Conservation (phyloP, 805 yeast genomes). For the Hanseniaspora nectarophila region DNA sequence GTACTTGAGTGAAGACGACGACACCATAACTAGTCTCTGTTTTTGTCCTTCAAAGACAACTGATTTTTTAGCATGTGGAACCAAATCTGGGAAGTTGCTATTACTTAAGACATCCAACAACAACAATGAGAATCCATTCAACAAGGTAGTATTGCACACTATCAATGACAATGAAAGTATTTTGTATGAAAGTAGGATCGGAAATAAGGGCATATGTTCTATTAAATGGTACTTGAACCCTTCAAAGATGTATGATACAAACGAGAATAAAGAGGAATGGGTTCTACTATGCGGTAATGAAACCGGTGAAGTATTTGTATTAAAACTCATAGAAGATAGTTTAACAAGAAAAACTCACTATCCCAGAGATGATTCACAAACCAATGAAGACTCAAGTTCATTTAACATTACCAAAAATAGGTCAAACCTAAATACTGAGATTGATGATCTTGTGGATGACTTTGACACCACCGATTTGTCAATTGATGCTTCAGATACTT, state of each 20-base stretch:
- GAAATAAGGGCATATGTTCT: slow-evolving; percentile 40
- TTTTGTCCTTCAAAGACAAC: slow-evolving; percentile 37
- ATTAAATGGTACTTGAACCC: slow-evolving; percentile 40
- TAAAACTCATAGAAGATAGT: slow-evolving; percentile 24
- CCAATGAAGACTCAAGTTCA: background rate
- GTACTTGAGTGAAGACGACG: slow-evolving; percentile 26
- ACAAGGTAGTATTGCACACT: background rate
- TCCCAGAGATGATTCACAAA: background rate
- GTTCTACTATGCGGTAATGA: slow-evolving; percentile 55
- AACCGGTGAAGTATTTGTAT: slow-evolving; percentile 43
- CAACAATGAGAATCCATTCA: background rate
- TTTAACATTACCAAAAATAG: background rate
- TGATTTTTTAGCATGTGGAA: slow-evolving; percentile 40
- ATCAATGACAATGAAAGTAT: background rate
- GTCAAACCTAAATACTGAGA: background rate
- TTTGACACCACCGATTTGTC: background rate
- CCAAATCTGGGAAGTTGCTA: slow-evolving; percentile 42
- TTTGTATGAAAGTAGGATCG: slow-evolving; percentile 21
- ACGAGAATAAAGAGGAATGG: slow-evolving; percentile 14
- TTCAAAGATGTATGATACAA: slow-evolving; percentile 25
- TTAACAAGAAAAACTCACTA: background rate
- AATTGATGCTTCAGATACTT: background rate
- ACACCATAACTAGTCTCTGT: slow-evolving; percentile 44
- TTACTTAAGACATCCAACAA: background rate
- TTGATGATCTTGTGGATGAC: background rate